Evolutionary conservation across 2,329 filamentous ascomycete species (phyloP).

Genomic region (Arthrobotrys sinensis): DNA sequence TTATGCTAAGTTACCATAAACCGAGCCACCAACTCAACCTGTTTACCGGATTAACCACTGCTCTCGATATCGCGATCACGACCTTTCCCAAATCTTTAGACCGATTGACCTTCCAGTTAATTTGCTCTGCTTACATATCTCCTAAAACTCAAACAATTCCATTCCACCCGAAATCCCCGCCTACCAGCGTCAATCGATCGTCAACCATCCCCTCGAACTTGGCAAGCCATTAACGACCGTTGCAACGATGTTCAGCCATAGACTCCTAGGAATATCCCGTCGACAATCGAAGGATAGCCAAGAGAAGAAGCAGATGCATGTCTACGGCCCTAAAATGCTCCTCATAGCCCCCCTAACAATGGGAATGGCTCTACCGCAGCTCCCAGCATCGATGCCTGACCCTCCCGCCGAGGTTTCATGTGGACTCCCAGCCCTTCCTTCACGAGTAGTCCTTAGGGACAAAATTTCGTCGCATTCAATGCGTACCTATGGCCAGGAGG

Average conservation of each 20-base stretch:
- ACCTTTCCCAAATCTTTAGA: no score
- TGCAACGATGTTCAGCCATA: background rate
- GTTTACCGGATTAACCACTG: no score
- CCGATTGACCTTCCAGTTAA: no score
- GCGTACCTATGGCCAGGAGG: constrained; percentile 21
- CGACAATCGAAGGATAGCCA: background rate
- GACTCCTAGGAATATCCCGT: background rate
- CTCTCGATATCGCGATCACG: no score
- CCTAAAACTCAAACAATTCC: no score
- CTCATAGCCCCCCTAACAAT: background rate
- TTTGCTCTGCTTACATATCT: no score
- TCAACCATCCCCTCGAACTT: no score
- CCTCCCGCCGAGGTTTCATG: background rate
- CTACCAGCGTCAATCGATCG: no score
- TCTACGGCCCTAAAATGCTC: background rate
- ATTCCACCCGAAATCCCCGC: background rate
- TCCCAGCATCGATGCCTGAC: background rate
- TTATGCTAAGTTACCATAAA: no score
- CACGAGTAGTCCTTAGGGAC: background rate
- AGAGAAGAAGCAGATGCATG: background rate
- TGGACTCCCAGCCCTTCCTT: background rate
- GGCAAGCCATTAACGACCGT: background rate
- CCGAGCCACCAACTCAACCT: no score
- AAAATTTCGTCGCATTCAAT: background rate
- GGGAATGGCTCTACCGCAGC: background rate